Evolutionary conservation across 2,329 filamentous ascomycete genomes (phyloP).

Genomic region (Chrysoporthe austroafricana): DNA sequence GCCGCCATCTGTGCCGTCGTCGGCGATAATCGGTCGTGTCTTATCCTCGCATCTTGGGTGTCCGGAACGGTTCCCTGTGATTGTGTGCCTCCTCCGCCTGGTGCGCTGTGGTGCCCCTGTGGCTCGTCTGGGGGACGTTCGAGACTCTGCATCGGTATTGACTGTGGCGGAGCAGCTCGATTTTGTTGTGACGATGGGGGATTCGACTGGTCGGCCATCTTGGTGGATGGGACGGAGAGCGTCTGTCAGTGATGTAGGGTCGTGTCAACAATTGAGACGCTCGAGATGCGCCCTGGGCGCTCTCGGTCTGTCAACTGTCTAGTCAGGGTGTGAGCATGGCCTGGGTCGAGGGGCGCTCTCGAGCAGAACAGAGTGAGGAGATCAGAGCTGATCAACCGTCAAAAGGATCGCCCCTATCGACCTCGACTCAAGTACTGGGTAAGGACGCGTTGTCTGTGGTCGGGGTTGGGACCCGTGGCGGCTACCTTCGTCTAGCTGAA

Average conservation of each 20-base stretch:
- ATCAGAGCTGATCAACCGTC: not conserved
- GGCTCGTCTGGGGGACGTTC: slow-evolving; percentile 27
- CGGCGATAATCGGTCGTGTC: slow-evolving; percentile 30
- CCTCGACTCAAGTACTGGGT: not conserved
- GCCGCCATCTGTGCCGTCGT: slow-evolving; percentile 38
- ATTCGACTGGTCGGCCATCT: slow-evolving; percentile 27
- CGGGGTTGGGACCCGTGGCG: not conserved
- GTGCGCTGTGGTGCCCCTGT: slow-evolving; percentile 15
- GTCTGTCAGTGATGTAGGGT: not conserved
- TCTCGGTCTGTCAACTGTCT: slow-evolving; percentile 7
- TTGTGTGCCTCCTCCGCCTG: slow-evolving; percentile 13
- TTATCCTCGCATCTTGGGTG: slow-evolving; percentile 16
- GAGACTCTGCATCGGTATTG: slow-evolving; percentile 24
- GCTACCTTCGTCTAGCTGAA: not conserved
- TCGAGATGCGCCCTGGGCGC: slow-evolving; percentile 19
- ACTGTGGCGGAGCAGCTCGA: slow-evolving; percentile 16
- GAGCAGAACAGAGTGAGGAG: not conserved
- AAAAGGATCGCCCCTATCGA: not conserved
- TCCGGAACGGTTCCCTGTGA: slow-evolving; percentile 4
- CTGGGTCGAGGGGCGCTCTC: not conserved
- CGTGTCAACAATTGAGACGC: slow-evolving; percentile 5
- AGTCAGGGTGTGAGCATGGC: slow-evolving; percentile 21
- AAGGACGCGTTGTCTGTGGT: not conserved
- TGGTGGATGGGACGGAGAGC: slow-evolving; percentile 9
- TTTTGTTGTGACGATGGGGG: slow-evolving; percentile 17